Conservation (phyloP, 345 rosid species). For the Arabis hirsuta region DNA sequence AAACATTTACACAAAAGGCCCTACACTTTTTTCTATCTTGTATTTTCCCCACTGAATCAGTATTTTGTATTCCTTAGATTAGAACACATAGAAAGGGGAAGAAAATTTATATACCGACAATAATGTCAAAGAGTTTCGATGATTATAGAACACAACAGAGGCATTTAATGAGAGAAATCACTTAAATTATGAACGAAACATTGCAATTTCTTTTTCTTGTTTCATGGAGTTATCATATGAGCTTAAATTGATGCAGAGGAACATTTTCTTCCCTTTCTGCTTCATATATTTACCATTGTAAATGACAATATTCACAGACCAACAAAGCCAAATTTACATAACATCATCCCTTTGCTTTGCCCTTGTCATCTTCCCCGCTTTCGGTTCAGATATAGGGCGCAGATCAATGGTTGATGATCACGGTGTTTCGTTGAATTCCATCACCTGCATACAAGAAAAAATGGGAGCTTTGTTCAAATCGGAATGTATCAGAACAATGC, state of each 20-base stretch:
- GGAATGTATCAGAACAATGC: neutral
- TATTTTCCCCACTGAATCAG: neutral
- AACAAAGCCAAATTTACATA: conserved; percentile 37
- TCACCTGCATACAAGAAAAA: conserved; percentile 39
- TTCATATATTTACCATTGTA: conserved; percentile 41
- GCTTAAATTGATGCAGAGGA: conserved; percentile 37
- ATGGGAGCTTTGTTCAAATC: neutral
- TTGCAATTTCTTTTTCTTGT: conserved; percentile 3
- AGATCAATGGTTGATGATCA: conserved; percentile 25
- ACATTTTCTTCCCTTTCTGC: conserved; percentile 35
- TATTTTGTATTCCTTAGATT: neutral
- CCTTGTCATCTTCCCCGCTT: conserved; percentile 40
- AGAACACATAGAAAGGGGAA: neutral
- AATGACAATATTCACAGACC: conserved; percentile 41
- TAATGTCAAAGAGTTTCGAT: conserved; percentile 16
- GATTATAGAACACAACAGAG: conserved; percentile 7
- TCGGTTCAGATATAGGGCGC: conserved; percentile 26
- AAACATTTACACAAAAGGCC: neutral
- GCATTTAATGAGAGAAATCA: neutral
- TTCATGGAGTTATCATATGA: conserved; percentile 16
- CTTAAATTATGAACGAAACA: neutral
- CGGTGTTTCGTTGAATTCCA: conserved; percentile 46
- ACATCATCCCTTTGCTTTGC: conserved; percentile 17
- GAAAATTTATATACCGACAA: neutral
- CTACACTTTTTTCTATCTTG: neutral